Evolutionary conservation across 2,329 filamentous ascomycete species (phyloP).

Genomic region (Pseudomassariella vexata): DNA sequence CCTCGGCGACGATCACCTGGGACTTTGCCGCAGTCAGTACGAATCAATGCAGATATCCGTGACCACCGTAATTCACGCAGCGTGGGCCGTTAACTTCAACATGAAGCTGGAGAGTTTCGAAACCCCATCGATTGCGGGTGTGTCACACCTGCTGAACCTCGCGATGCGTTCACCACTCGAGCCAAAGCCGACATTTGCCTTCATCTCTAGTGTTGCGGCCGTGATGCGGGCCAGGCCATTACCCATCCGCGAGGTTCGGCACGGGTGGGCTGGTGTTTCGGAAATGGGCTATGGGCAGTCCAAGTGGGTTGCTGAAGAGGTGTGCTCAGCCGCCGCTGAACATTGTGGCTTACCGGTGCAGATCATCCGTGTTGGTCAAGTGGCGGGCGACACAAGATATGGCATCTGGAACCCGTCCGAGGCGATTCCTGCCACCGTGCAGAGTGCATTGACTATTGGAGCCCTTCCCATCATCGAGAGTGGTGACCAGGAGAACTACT

Average conservation of each 20-base stretch:
- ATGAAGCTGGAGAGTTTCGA: conserved; percentile 42
- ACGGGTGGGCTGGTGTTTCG: conserved; percentile 24
- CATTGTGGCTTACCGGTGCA: conserved; percentile 24
- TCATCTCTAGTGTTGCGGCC: conserved; percentile 37
- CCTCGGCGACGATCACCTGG: conserved; percentile 32
- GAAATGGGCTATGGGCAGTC: conserved; percentile 48
- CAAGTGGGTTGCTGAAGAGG: conserved; percentile 42
- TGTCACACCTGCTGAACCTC: conserved; percentile 38
- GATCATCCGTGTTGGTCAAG: conserved; percentile 37
- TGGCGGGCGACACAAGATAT: conserved; percentile 37
- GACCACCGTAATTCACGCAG: conserved; percentile 41
- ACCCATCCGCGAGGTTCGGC: no score
- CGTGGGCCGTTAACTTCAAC: conserved; percentile 53
- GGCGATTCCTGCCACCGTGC: conserved; percentile 43
- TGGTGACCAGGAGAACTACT: no score
- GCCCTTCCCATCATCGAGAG: conserved; percentile 35
- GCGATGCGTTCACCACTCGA: conserved; percentile 27
- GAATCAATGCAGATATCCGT: conserved; percentile 24
- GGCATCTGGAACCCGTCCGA: conserved; percentile 45
- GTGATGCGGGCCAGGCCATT: conserved; percentile 30
- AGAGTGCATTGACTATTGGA: conserved; percentile 36
- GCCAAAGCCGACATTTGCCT: conserved; percentile 30
- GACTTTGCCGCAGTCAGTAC: conserved; percentile 26
- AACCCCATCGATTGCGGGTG: conserved; percentile 34
- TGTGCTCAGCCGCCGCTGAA: conserved; percentile 26